A percentile compares a stretch with the other conserved stretches of the same genome.
Evolutionary conservation across 179 eudicot species (phyloP).

Genomic region (Silene vulgaris): DNA sequence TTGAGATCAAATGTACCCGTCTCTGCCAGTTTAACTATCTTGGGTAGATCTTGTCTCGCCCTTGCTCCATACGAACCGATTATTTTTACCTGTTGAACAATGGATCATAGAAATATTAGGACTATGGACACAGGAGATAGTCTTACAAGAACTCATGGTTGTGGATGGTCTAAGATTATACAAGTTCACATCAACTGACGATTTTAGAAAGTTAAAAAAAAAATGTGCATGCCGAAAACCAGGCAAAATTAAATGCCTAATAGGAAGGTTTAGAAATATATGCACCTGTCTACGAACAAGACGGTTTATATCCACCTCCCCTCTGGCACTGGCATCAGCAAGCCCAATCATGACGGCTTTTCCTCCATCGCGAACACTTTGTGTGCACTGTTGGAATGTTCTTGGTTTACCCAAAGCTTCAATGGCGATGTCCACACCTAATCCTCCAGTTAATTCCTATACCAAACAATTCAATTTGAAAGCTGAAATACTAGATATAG

Average conservation of each 20-base stretch:
- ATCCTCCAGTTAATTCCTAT: slow-evolving; percentile 92
- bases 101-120: not conserved
- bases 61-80: slow-evolving; percentile 95
- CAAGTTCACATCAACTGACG: not conserved
- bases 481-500: not conserved
- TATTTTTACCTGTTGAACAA: slow-evolving; percentile 61
- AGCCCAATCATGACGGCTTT: slow-evolving; percentile 99
- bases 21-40: slow-evolving; percentile 80
- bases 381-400: slow-evolving; percentile 91
- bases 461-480: slow-evolving; percentile 2
- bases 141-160: no score
- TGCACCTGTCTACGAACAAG: slow-evolving; percentile 95
- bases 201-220: not conserved
- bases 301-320: slow-evolving; percentile 95
- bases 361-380: slow-evolving; percentile 94
- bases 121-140: no score
- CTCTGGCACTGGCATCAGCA: slow-evolving; percentile 61
- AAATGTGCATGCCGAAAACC: not conserved
- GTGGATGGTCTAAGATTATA: no score
- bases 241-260: not conserved
- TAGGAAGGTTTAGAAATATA: not conserved
- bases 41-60: slow-evolving; percentile 97
- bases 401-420: slow-evolving; percentile 87
- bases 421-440: slow-evolving; percentile 85
- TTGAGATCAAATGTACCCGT: slow-evolving; percentile 71